Conservation (phyloP, 441 rosid species). For the Pelargonium citronellum region DNA sequence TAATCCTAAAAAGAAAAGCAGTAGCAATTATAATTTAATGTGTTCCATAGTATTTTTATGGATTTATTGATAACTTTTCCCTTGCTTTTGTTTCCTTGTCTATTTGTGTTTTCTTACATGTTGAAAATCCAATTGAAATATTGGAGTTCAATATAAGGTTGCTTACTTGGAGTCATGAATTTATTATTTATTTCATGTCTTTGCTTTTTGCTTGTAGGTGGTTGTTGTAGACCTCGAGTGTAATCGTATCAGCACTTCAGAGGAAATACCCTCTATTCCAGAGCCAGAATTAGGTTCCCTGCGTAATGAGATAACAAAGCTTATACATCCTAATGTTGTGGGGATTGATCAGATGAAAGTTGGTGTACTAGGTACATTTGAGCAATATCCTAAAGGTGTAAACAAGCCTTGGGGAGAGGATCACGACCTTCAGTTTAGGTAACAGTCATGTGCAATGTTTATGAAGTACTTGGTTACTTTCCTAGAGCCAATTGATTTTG, state of each 20-base stretch:
- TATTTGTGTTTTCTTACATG: neutral
- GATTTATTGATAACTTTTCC: neutral
- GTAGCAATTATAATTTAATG: neutral
- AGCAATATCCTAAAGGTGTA: constrained; percentile 46
- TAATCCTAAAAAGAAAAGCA: neutral
- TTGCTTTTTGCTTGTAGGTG: constrained; percentile 48
- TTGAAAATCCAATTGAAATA: neutral
- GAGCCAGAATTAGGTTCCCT: constrained; percentile 85
- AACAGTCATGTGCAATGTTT: constrained; percentile 30
- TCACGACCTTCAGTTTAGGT: constrained; percentile 94
- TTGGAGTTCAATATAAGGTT: neutral
- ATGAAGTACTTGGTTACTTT: constrained; percentile 25
- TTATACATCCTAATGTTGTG: constrained; percentile 79
- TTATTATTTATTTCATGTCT: constrained; percentile 1
- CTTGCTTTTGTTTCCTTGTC: neutral
- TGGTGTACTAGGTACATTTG: constrained; percentile 48
- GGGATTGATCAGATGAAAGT: constrained; percentile 80
- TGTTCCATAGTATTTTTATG: neutral
- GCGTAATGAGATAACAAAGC: constrained; percentile 69
- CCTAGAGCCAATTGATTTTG: constrained; percentile 18
- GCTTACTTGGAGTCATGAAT: constrained; percentile 1
- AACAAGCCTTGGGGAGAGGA: constrained; percentile 95
- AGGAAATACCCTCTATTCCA: constrained; percentile 93
- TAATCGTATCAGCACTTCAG: constrained; percentile 76
- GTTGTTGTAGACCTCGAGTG: constrained; percentile 95